Base-by-base conservation (phyloP, 1,284 basidiomycete species). In the Rugosomyces carneus region DNA sequence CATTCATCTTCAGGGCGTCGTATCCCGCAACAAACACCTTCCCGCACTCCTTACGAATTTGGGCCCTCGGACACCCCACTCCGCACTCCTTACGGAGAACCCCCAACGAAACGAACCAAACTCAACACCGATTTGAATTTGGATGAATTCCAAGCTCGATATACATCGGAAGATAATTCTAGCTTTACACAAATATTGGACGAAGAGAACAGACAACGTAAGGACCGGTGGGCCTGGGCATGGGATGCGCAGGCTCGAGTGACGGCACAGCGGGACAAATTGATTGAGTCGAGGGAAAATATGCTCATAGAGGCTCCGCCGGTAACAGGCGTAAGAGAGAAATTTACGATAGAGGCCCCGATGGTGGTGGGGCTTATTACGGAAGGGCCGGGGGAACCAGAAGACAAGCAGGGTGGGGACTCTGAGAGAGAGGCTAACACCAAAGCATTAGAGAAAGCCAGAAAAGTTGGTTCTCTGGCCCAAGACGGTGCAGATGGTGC, bases 81-180 rank as follows among this genome's bases (percentile, higher is more conserved):
- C 42, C 75, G 62, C 42, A 70, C 70, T 1, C 68, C 71, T 21
- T 58, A 54, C 37, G 68, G 54, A 44, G 69, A 60, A 50, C 69
- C 74, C 24, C 65, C 70, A 0, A 53, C 63, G 45, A 85, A 88
- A 60, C 73, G 77, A 29, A 54, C 71, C 15, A 75, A 76, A 45
- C 81, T 78, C 53, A 76, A 89, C 52, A 67, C 69, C 1, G 60
- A 71, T 41, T 66, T 93, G 55, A 80, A 74, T 37, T 73, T 96
- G 15, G 91, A 96, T 62, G 69, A 72, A 11, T 97, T 96, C 61
- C 93, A 96, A 61, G 80, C 90, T 3, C 77, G 77, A 37, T 95
- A 91, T 62, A 97, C 94, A 0, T 94, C 91, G 0, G 92, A 96
- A 62, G 93, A 97, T 64, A 97, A 97, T 63, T 84, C 93, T 2